These are phyloP conservation scores for Microsporum audouinii DNA, from an alignment of 2,329 filamentous ascomycete species.

Conservation along the genomic window DNA sequence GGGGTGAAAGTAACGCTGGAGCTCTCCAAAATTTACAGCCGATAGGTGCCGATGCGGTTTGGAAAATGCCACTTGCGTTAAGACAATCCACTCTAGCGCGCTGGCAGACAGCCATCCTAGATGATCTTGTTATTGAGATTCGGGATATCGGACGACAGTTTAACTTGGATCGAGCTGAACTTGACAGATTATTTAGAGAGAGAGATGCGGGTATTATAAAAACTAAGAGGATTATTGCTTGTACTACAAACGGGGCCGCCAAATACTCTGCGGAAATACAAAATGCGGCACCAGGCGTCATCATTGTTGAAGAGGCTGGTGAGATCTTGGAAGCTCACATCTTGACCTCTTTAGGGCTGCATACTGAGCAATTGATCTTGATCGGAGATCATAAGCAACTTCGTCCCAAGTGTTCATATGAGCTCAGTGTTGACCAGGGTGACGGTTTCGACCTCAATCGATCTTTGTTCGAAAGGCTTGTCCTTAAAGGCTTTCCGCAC, in stretches of 20 bases:
- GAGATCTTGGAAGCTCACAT: constrained; percentile 61
- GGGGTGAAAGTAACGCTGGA: constrained; percentile 36
- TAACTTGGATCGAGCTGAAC: constrained; percentile 6
- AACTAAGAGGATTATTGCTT: constrained; percentile 53
- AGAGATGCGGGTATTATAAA: constrained; percentile 36
- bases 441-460: constrained; percentile 39
- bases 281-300: constrained; percentile 44
- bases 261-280: constrained; percentile 48
- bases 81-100: constrained; percentile 28
- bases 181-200: constrained; percentile 19
- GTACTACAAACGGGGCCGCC: constrained; percentile 60
- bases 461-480: constrained; percentile 58
- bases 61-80: constrained; percentile 37
- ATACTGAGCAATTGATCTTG: constrained; percentile 48
- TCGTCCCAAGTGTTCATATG: constrained; percentile 54
- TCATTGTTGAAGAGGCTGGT: constrained; percentile 61
- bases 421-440: constrained; percentile 51
- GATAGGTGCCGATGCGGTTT: constrained; percentile 30
- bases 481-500: constrained; percentile 44
- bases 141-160: constrained; percentile 10
- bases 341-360: constrained; percentile 45
- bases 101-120: constrained; percentile 39
- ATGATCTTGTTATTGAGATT: constrained; percentile 38
- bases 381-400: constrained; percentile 67
- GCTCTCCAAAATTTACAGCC: background rate